Evolutionary conservation across 2,329 filamentous ascomycete species (phyloP).

Genomic region (Colletotrichum eleusines): DNA sequence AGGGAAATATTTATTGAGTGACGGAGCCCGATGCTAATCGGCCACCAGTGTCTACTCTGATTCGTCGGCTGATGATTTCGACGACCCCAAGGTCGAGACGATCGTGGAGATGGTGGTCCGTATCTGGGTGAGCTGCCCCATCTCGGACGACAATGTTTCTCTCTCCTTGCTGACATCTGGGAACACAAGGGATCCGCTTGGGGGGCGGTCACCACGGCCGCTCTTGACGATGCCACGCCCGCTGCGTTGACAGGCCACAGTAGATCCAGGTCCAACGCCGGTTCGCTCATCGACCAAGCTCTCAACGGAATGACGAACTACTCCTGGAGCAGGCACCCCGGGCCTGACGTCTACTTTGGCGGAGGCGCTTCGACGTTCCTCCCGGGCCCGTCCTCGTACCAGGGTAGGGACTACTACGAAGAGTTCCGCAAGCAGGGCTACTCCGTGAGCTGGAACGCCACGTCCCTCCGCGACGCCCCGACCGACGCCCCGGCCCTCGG

Average conservation of each 20-base stretch:
- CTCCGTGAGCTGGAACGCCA: slow-evolving; percentile 79
- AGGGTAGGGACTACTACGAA: slow-evolving; percentile 82
- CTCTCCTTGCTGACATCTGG: not conserved
- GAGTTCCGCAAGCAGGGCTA: slow-evolving; percentile 81
- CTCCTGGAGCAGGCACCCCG: slow-evolving; percentile 80
- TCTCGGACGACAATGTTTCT: accelerated
- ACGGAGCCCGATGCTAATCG: slow-evolving; percentile 6
- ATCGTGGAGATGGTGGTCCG: slow-evolving; percentile 85
- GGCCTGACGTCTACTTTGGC: slow-evolving; percentile 85
- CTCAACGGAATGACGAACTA: slow-evolving; percentile 83
- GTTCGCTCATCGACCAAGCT: slow-evolving; percentile 79
- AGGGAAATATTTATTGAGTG: too few relatives aligned
- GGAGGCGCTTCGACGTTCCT: slow-evolving; percentile 87
- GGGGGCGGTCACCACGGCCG: slow-evolving; percentile 81
- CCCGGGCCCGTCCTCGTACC: slow-evolving; percentile 72
- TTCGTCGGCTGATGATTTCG: slow-evolving; percentile 77
- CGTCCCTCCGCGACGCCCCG: slow-evolving; percentile 69
- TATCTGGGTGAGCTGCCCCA: slow-evolving; percentile 68
- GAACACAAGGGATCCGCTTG: slow-evolving; percentile 66
- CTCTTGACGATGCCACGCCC: slow-evolving; percentile 84
- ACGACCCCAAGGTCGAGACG: slow-evolving; percentile 89
- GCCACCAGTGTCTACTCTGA: slow-evolving; percentile 75
- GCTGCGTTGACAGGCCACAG: slow-evolving; percentile 81
- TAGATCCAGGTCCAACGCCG: slow-evolving; percentile 76
- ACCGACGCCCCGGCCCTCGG: slow-evolving; percentile 76